These are phyloP conservation scores for Magnolia officinalis DNA, from an alignment of 164 flowering plant genomes.

Conservation along the genomic window DNA sequence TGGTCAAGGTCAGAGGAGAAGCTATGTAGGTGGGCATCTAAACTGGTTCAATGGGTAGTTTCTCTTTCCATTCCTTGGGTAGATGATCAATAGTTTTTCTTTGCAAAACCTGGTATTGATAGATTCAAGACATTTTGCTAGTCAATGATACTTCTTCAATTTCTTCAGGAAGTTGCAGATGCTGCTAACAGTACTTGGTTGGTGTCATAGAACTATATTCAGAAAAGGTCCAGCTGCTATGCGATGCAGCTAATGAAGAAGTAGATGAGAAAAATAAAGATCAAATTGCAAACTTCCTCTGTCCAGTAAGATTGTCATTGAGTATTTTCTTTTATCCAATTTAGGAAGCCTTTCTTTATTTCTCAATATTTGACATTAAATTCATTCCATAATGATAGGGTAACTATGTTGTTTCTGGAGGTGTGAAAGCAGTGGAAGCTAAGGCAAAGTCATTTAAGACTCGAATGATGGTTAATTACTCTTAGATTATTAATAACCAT, in stretches of 20 bases:
- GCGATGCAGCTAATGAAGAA: conserved; percentile 96
- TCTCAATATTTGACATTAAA: conserved; percentile 5
- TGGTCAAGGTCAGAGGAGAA: conserved; percentile 95
- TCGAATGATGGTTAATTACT: conserved; percentile 77
- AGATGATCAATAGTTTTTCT: background rate
- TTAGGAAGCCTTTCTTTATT: background rate
- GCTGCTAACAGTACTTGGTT: conserved; percentile 72
- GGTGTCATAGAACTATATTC: too few species aligned
- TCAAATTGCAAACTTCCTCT: conserved; percentile 93
- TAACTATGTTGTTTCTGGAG: conserved; percentile 98
- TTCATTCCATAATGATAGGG: conserved; percentile 43
- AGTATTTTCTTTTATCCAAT: background rate
- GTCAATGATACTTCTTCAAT: conserved; percentile 1
- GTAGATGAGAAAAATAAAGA: conserved; percentile 80
- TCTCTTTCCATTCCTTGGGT: background rate
- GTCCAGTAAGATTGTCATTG: conserved; percentile 56
- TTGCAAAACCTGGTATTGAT: background rate
- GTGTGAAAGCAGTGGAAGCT: conserved; percentile 87
- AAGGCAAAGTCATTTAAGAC: conserved; percentile 98
- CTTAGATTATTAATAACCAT: background rate
- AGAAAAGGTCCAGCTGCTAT: conserved; percentile 36
- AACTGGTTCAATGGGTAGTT: background rate
- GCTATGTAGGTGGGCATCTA: conserved; percentile 82
- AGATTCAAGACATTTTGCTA: background rate
- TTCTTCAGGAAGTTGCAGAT: conserved; percentile 87